phyloP scores from a whole-genome alignment of 495 filamentous ascomycete species.

The Diplogelasinospora grovesii region DNA sequence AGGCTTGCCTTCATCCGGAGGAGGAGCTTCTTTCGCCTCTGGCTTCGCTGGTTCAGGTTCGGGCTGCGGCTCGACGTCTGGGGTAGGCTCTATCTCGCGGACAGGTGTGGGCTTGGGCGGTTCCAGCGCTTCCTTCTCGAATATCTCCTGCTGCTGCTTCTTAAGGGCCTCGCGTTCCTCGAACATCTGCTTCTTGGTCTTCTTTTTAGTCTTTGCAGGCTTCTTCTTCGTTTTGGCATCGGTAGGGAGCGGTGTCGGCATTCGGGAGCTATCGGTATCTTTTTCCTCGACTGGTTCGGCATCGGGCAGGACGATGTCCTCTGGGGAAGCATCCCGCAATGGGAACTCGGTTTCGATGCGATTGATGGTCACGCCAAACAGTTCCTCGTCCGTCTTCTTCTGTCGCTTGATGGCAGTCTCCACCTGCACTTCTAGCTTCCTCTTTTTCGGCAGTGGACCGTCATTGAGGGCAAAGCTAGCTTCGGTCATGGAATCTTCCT shows the following conservation, averaged over 20 bases:
- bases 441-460: constrained; percentile 50
- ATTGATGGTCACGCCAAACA: constrained; percentile 58
- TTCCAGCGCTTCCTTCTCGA: constrained; percentile 26
- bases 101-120: constrained; percentile 32
- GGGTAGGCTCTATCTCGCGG: constrained; percentile 20
- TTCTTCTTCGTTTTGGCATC: constrained; percentile 36
- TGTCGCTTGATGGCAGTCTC: constrained; percentile 60
- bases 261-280: constrained; percentile 35
- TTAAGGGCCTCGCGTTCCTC: constrained; percentile 62
- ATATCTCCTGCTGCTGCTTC: constrained; percentile 36
- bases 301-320: constrained; percentile 34
- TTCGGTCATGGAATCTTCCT: constrained; percentile 53
- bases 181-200: constrained; percentile 67
- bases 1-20: constrained; percentile 8
- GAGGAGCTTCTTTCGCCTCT: constrained; percentile 14
- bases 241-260: constrained; percentile 34
- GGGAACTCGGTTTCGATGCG: constrained; percentile 44
- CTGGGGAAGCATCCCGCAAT: constrained; percentile 25
- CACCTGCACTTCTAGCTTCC: constrained; percentile 58
- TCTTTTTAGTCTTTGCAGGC: constrained; percentile 51
- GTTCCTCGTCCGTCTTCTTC: constrained; percentile 68
- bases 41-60: constrained; percentile 9
- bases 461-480: constrained; percentile 44
- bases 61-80: constrained; percentile 10
- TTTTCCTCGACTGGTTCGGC: constrained; percentile 27